These are phyloP conservation scores for Hyphopichia fennica DNA, from an alignment of 1,139 yeast species.

Conservation along the genomic window DNA sequence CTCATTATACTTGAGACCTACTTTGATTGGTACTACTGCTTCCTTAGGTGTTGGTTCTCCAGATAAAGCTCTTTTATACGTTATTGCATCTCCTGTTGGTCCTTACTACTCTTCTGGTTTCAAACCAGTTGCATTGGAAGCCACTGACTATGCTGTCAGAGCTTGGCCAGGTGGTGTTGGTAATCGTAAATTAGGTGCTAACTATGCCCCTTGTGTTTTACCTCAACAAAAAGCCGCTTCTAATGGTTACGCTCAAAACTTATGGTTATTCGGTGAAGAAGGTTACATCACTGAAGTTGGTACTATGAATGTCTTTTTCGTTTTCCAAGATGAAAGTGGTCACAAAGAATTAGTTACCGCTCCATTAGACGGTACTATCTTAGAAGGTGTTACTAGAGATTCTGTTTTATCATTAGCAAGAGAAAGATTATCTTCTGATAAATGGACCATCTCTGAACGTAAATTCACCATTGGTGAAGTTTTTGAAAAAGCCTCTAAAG, in stretches of 20 bases:
- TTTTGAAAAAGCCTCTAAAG: constrained; percentile 69
- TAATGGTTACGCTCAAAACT: constrained; percentile 90
- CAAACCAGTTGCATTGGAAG: constrained; percentile 91
- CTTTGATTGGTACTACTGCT: constrained; percentile 87
- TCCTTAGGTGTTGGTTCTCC: constrained; percentile 85
- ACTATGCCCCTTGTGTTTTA: constrained; percentile 91
- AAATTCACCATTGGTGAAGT: constrained; percentile 80
- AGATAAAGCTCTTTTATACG: constrained; percentile 73
- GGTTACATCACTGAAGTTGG: constrained; percentile 94
- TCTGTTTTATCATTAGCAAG: constrained; percentile 77
- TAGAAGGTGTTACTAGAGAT: constrained; percentile 96
- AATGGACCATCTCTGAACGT: constrained; percentile 84
- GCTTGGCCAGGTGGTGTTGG: constrained; percentile 99
- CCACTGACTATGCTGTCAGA: constrained; percentile 91
- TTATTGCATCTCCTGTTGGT: constrained; percentile 94
- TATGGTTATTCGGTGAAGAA: constrained; percentile 94
- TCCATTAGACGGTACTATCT: constrained; percentile 94
- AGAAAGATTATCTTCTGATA: constrained; percentile 65
- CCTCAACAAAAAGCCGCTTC: constrained; percentile 88
- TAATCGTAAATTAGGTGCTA: constrained; percentile 93
- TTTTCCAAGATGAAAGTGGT: constrained; percentile 71
- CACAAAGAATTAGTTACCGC: constrained; percentile 93
- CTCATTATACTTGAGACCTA: constrained; percentile 91
- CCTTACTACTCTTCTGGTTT: constrained; percentile 89
- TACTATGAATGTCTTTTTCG: constrained; percentile 93